These are phyloP conservation scores for Thuidium tamariscinum DNA, from an alignment of 225 moss, liverwort and hornwort genomes.

Conservation along the genomic window DNA sequence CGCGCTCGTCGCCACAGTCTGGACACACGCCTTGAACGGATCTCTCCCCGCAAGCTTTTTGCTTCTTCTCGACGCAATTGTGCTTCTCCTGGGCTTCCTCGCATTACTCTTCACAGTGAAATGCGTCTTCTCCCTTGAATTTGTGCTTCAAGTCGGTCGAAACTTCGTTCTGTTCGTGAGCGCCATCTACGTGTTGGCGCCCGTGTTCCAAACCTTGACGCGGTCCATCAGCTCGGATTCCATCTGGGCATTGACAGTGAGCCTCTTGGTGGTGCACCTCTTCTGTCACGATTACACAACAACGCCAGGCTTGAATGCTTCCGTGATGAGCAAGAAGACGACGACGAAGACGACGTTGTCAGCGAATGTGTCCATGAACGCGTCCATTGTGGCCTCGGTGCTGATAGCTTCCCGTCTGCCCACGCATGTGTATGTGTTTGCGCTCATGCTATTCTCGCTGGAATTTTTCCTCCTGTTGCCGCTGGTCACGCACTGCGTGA, in stretches of 20 bases:
- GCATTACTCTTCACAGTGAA: slow-evolving; percentile 48
- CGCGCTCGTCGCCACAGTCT: slow-evolving; percentile 75
- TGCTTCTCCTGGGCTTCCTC: slow-evolving; percentile 54
- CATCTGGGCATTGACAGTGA: slow-evolving; percentile 90
- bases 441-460: slow-evolving; percentile 87
- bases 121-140: slow-evolving; percentile 27
- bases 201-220: slow-evolving; percentile 89
- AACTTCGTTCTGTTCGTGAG: slow-evolving; percentile 82
- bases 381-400: slow-evolving; percentile 91
- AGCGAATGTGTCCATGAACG: slow-evolving; percentile 84
- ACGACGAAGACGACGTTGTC: slow-evolving; percentile 27
- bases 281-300: slow-evolving; percentile 84
- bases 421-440: slow-evolving; percentile 64
- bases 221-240: slow-evolving; percentile 92
- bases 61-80: slow-evolving; percentile 54
- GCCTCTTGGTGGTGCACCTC: slow-evolving; percentile 74
- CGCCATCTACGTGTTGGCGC: slow-evolving; percentile 75
- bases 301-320: slow-evolving; percentile 2
- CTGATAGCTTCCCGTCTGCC: slow-evolving; percentile 81
- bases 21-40: slow-evolving; percentile 83
- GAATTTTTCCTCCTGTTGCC: slow-evolving; percentile 87
- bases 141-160: slow-evolving; percentile 24
- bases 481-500: slow-evolving; percentile 64
- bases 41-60: slow-evolving; percentile 46
- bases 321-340: slow-evolving; percentile 4